Percentiles rank a stretch among this genome's conserved stretches.
Conservation (phyloP, 179 eudicot genomes). For the Pouteria campechiana region DNA sequence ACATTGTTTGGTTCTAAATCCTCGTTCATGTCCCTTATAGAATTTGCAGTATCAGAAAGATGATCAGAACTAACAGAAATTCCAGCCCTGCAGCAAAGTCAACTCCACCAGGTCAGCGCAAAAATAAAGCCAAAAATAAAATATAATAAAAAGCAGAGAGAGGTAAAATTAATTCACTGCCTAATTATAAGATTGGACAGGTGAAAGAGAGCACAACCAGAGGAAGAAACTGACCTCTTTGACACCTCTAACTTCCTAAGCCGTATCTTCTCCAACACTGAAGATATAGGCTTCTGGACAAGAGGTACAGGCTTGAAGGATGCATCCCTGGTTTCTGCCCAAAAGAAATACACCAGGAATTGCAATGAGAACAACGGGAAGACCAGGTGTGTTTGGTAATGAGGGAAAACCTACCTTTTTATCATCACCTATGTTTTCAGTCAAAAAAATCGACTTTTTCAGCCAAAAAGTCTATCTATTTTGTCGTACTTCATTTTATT, state of each 20-base stretch:
- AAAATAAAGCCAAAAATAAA: background rate
- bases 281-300: constrained; percentile 66
- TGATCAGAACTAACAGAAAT: background rate
- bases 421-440: no score
- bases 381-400: background rate
- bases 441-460: no score
- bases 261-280: constrained; percentile 76
- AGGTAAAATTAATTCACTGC: background rate
- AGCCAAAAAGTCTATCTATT: no score
- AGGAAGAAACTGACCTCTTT: constrained; percentile 33
- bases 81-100: constrained; percentile 15
- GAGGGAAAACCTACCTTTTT: no score
- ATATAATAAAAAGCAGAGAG: background rate
- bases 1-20: constrained; percentile 20
- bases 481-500: no score
- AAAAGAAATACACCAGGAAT: background rate
- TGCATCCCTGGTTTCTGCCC: constrained; percentile 60
- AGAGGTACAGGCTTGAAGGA: constrained; percentile 56
- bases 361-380: background rate
- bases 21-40: constrained; percentile 9
- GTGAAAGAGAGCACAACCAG: background rate
- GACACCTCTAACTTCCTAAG: constrained; percentile 69
- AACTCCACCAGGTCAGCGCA: no score
- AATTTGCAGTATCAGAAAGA: constrained; percentile 5
- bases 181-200: background rate